A percentile compares a stretch with the other conserved stretches of the same genome.
Evolutionary conservation across 2,329 filamentous ascomycete species (phyloP).

Genomic region (Apiospora phragmitis): DNA sequence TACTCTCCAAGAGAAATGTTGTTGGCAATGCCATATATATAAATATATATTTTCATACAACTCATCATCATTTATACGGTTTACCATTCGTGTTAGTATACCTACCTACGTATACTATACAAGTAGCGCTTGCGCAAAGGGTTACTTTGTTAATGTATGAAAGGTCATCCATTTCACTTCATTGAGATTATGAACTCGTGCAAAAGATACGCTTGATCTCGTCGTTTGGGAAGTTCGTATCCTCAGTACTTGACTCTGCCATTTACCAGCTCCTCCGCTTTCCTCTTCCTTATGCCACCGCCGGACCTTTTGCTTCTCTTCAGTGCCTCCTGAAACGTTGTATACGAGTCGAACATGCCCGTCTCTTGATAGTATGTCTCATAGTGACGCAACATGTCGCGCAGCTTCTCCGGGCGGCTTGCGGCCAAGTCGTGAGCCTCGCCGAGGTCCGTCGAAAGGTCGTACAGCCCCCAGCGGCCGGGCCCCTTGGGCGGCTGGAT

Average conservation of each 20-base stretch:
- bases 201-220: neutral
- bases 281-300: neutral
- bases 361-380: slow-evolving; percentile 18
- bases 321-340: slow-evolving; percentile 19
- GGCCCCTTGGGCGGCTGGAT: slow-evolving; percentile 49
- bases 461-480: slow-evolving; percentile 51
- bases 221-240: neutral
- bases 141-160: neutral
- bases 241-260: neutral
- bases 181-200: neutral
- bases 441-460: slow-evolving; percentile 44
- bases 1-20: too few relatives aligned
- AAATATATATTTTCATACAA: too few relatives aligned
- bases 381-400: slow-evolving; percentile 22
- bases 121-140: neutral
- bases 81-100: too few relatives aligned
- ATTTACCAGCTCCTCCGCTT: neutral
- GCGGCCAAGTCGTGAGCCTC: slow-evolving; percentile 42
- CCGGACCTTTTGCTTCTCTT: slow-evolving; percentile 7
- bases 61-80: too few relatives aligned
- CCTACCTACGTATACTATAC: neutral
- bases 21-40: too few relatives aligned
- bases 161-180: neutral
- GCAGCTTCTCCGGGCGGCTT: slow-evolving; percentile 31
- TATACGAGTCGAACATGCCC: slow-evolving; percentile 23